These are phyloP conservation scores for Schwanniomyces pseudopolymorphus DNA, from an alignment of 805 yeast genomes.

Conservation along the genomic window DNA sequence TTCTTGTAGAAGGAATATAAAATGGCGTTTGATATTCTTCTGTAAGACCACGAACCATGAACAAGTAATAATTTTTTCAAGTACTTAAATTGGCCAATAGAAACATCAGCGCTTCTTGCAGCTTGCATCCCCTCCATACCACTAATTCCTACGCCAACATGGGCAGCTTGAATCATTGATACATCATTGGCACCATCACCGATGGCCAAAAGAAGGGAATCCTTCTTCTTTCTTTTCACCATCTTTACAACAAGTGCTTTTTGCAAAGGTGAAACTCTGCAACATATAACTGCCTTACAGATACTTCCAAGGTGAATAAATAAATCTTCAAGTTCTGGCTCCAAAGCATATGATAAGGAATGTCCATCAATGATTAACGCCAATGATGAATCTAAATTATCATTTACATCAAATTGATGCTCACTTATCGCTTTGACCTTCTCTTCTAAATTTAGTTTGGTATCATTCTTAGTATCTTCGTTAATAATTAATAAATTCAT, in stretches of 20 bases:
- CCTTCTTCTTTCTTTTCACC: slow-evolving; percentile 76
- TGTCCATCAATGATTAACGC: slow-evolving; percentile 95
- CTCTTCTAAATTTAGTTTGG: slow-evolving; percentile 66
- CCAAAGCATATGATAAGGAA: slow-evolving; percentile 83
- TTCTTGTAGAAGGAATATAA: slow-evolving; percentile 94
- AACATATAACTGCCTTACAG: slow-evolving; percentile 95
- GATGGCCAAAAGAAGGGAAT: slow-evolving; percentile 79
- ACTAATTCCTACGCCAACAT: slow-evolving; percentile 97
- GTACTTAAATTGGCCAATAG: slow-evolving; percentile 93
- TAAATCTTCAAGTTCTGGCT: slow-evolving; percentile 72
- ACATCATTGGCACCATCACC: slow-evolving; percentile 99
- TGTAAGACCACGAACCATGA: slow-evolving; percentile 98
- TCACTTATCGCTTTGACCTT: slow-evolving; percentile 74
- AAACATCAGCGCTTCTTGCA: slow-evolving; percentile 95
- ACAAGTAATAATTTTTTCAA: slow-evolving; percentile 80
- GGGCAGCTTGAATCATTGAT: slow-evolving; percentile 99
- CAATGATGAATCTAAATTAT: slow-evolving; percentile 59
- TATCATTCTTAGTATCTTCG: slow-evolving; percentile 80
- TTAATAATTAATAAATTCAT: slow-evolving; percentile 90
- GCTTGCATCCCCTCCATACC: slow-evolving; percentile 99
- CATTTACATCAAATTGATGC: slow-evolving; percentile 65
- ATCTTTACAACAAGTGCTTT: slow-evolving; percentile 94
- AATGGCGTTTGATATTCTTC: slow-evolving; percentile 88
- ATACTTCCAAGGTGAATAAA: slow-evolving; percentile 76
- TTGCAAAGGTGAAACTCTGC: slow-evolving; percentile 96